Evolutionary conservation across 176 grass and related monocot species (phyloP).

Genomic region (Neostapfia colusana): DNA sequence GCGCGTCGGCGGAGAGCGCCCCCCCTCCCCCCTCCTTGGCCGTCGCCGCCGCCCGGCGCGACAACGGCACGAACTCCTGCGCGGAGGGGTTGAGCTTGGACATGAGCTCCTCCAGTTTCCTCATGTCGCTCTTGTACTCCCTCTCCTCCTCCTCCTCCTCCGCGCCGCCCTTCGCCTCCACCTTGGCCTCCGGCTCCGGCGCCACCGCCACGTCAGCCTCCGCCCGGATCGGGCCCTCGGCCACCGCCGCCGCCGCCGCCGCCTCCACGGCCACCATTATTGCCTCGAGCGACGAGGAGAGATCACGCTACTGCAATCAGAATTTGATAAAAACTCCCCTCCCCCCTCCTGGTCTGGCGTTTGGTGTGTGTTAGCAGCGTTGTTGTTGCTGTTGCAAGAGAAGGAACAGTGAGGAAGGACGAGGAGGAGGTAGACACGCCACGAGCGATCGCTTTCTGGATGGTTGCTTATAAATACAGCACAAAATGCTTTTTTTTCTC

Average conservation of each 20-base stretch:
- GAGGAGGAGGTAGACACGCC: conserved; percentile 2
- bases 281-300: conserved; percentile 6
- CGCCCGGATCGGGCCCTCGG: conserved; percentile 38
- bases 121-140: conserved; percentile 84
- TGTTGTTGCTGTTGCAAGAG: neutral
- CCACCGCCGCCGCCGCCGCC: conserved; percentile 12
- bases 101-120: conserved; percentile 86
- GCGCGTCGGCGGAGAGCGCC: conserved; percentile 78
- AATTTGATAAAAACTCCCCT: neutral
- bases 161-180: conserved; percentile 8
- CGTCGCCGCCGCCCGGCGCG: conserved; percentile 33
- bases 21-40: neutral
- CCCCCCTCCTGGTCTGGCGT: neutral
- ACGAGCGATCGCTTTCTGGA: conserved; percentile 25
- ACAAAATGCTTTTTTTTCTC: neutral
- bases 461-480: conserved; percentile 33
- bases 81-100: conserved; percentile 91
- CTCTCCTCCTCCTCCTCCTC: conserved; percentile 51
- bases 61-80: conserved; percentile 88
- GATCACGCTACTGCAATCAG: conserved; percentile 2
- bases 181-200: neutral
- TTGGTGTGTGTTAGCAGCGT: conserved; percentile 14
- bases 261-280: conserved; percentile 55
- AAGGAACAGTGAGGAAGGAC: neutral
- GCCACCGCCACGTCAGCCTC: conserved; percentile 16